Base-by-base conservation (phyloP, 2,329 filamentous ascomycete genomes). In the Alternaria viburni region DNA sequence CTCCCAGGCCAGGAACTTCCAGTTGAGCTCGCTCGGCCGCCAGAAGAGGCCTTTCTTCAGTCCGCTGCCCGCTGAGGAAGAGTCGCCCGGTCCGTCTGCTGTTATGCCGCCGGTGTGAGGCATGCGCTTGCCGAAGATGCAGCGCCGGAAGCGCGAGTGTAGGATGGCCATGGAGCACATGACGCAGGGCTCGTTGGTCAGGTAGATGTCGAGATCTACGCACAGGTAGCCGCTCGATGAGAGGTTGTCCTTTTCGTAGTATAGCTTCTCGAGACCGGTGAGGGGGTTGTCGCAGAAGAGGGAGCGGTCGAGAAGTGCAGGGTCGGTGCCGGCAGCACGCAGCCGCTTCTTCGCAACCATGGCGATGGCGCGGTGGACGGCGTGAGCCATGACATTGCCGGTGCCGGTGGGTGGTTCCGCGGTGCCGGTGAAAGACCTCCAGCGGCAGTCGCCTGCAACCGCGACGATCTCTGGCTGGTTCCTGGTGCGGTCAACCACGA, bases 81-180 rank as follows among this genome's bases (percentile, higher is more conserved):
- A 59, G 17, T 68, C 61, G 7, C 69, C 71, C 12, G 59, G 57
- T 3, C 80, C 78, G 69, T 97, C 93, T 21, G 93, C 90, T 73
- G 90, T 91, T 82, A 97, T 85, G 46, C 93, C 94, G 54, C 95
- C 95, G 12, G 92, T 96, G 67, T 88, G 83, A 50, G 87, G 86
- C 91, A 97, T 96, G 59, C 92, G 88, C 66, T 89, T 86, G 67
- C 88, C 89, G 80, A 97, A 97, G 43, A 97, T 86, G 55, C 94
- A 91, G 57, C 91, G 90, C 47, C 92, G 90, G 86, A 99, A 97
- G 54, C 96, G 89, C 9, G 95, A 97, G 77, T 98, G 94, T 21
- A 98, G 85, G 71, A 98, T 91, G 1, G 93, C 96, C 96, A 98
- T 98, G 36, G 92, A 93, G 81, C 96, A 99, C 88, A 97, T 96